Percentiles rank a stretch among this genome's conserved stretches.
Evolutionary conservation across 768 basidiomycete species (phyloP).

Genomic region (Chalciporus chontae): DNA sequence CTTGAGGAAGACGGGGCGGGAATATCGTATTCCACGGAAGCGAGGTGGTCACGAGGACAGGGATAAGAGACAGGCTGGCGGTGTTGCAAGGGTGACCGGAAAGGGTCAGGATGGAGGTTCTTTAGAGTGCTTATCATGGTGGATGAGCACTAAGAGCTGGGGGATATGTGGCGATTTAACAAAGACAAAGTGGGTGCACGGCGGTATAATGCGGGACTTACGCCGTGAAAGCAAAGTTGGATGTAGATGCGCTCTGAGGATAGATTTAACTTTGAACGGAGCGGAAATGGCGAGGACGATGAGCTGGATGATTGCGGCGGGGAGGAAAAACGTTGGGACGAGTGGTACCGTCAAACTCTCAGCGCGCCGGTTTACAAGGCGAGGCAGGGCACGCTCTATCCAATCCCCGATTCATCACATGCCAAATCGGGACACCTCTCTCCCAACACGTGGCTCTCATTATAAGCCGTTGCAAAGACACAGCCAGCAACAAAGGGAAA

Average conservation of each 20-base stretch:
- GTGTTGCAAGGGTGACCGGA: conserved; percentile 17
- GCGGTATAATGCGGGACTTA: conserved; percentile 4
- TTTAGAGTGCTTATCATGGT: conserved; percentile 15
- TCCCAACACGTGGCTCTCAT: conserved; percentile 27
- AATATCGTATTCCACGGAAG: conserved; percentile 23
- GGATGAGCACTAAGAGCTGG: conserved; percentile 13
- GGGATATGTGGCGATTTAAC: conserved; percentile 12
- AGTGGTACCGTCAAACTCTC: conserved; percentile 14
- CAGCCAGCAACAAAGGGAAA: conserved; percentile 1
- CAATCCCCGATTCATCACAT: conserved; percentile 26
- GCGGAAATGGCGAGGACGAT: conserved; percentile 1
- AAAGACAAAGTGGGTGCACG: neutral
- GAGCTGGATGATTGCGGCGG: conserved; percentile 8
- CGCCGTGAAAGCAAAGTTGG: neutral
- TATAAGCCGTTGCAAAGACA: neutral
- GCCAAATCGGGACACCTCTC: conserved; percentile 24
- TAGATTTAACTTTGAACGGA: neutral
- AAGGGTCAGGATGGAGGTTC: neutral
- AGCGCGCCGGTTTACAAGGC: conserved; percentile 30
- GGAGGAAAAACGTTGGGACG: conserved; percentile 17
- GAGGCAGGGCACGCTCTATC: conserved; percentile 33
- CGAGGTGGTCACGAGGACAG: conserved; percentile 8
- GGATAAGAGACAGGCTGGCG: conserved; percentile 13
- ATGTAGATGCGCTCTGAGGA: neutral
- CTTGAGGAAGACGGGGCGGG: conserved; percentile 20